These are phyloP conservation scores for Plasmodium ovale DNA, from an alignment of 169 alveolate species.

Conservation along the genomic window DNA sequence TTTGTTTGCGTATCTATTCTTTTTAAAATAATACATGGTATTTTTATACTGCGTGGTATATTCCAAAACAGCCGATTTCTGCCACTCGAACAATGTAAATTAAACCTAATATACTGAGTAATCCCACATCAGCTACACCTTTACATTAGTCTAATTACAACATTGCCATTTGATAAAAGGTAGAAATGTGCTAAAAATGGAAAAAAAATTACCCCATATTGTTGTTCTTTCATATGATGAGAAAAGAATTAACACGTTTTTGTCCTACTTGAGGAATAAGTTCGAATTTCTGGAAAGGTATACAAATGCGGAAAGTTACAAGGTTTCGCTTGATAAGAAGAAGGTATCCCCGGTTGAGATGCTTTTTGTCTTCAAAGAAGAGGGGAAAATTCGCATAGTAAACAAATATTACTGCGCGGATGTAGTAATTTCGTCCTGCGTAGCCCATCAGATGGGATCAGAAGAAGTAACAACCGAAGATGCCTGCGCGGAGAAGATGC, in stretches of 20 bases:
- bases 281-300: constrained; percentile 40
- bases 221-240: constrained; percentile 35
- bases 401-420: constrained; percentile 61
- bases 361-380: constrained; percentile 13
- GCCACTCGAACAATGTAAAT: too few species aligned
- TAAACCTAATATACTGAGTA: too few species aligned
- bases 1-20: too few species aligned
- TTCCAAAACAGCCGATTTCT: too few species aligned
- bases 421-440: constrained; percentile 30
- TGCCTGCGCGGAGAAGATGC: too few species aligned
- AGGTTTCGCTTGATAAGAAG: constrained; percentile 2
- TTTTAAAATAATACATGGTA: too few species aligned
- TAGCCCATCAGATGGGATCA: background rate
- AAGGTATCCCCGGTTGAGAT: background rate
- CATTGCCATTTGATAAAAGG: too few species aligned
- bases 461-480: too few species aligned
- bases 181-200: too few species aligned
- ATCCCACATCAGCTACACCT: too few species aligned
- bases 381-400: constrained; percentile 27
- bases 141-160: too few species aligned
- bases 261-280: background rate
- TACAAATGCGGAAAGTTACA: constrained; percentile 7
- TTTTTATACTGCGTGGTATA: too few species aligned
- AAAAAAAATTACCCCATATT: constrained; percentile 20
- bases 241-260: constrained; percentile 4